Conservation (phyloP, 768 basidiomycete species). For the Tremella mesenterica region DNA sequence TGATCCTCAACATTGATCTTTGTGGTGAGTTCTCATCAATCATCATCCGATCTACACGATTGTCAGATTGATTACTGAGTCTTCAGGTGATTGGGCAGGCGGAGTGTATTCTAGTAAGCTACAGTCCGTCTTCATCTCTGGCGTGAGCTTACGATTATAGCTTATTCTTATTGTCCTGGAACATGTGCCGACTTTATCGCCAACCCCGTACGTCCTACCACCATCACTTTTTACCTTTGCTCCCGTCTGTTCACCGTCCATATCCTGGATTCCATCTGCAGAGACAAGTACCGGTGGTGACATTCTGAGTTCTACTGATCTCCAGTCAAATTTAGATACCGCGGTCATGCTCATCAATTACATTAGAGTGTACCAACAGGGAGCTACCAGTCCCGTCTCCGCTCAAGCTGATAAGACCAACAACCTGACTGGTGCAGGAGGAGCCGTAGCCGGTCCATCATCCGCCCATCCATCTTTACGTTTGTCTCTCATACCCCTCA, state of each 20-base stretch:
- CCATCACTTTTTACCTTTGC: too few relatives aligned
- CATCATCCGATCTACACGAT: background rate
- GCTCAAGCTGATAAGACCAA: slow-evolving; percentile 15
- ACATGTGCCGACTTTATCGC: slow-evolving; percentile 38
- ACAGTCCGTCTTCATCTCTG: background rate
- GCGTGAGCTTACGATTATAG: background rate
- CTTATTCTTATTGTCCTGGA: slow-evolving; percentile 36
- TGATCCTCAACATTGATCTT: slow-evolving; percentile 41
- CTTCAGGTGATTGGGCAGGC: slow-evolving; percentile 42
- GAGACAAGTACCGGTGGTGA: too few relatives aligned
- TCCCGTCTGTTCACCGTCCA: too few relatives aligned
- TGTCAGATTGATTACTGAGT: slow-evolving; percentile 2
- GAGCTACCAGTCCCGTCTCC: slow-evolving; percentile 2
- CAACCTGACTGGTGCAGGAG: slow-evolving; percentile 31
- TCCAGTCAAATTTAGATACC: slow-evolving; percentile 37
- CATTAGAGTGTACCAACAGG: slow-evolving; percentile 34
- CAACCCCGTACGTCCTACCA: slow-evolving; percentile 25
- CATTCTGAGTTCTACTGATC: background rate
- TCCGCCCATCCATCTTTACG: too few relatives aligned
- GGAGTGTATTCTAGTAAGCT: slow-evolving; percentile 27
- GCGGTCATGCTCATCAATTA: slow-evolving; percentile 40
- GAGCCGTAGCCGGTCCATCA: slow-evolving; percentile 7
- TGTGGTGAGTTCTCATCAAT: slow-evolving; percentile 28
- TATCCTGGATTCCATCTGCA: too few relatives aligned
- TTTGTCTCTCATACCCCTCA: too few relatives aligned